These are phyloP conservation scores for Ilyonectria mors-panacis DNA, from an alignment of 2,329 filamentous ascomycete species.

Conservation along the genomic window DNA sequence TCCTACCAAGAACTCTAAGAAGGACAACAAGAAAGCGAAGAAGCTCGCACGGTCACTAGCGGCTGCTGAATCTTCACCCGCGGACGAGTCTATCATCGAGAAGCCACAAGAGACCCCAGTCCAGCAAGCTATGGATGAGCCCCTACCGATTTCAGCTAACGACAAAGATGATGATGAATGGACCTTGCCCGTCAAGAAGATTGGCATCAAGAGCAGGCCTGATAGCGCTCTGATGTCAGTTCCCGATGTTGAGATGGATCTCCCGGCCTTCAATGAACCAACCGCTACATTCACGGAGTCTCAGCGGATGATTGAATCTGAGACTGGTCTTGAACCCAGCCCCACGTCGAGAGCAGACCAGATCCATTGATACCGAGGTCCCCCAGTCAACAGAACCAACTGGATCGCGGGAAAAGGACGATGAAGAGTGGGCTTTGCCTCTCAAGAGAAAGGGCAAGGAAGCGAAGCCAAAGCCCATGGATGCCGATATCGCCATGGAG, in stretches of 20 bases:
- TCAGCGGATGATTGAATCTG: not conserved
- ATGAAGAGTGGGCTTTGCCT: conserved; percentile 37
- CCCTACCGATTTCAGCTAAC: not conserved
- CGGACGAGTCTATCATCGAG: conserved; percentile 5
- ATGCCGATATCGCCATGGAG: conserved; percentile 6
- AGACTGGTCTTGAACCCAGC: not conserved
- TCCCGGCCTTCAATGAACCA: not conserved
- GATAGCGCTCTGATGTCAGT: not conserved
- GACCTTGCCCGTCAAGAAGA: conserved; percentile 48
- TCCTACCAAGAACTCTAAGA: conserved; percentile 48
- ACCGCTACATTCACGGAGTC: not conserved
- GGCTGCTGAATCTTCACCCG: conserved; percentile 14
- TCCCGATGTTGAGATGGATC: not conserved
- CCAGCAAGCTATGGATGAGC: conserved; percentile 15
- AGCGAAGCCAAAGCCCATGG: conserved; percentile 22
- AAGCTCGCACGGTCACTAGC: conserved; percentile 46
- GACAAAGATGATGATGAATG: conserved; percentile 34
- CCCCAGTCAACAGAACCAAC: conserved; percentile 2
- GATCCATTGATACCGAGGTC: not conserved
- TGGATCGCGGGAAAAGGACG: conserved; percentile 10
- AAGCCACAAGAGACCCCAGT: conserved; percentile 13
- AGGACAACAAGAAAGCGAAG: conserved; percentile 56
- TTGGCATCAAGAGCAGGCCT: conserved; percentile 49
- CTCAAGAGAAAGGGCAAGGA: conserved; percentile 54
- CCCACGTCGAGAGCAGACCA: not conserved